Conservation (phyloP, 176 grass and related monocot species). For the Oryza nivara region DNA sequence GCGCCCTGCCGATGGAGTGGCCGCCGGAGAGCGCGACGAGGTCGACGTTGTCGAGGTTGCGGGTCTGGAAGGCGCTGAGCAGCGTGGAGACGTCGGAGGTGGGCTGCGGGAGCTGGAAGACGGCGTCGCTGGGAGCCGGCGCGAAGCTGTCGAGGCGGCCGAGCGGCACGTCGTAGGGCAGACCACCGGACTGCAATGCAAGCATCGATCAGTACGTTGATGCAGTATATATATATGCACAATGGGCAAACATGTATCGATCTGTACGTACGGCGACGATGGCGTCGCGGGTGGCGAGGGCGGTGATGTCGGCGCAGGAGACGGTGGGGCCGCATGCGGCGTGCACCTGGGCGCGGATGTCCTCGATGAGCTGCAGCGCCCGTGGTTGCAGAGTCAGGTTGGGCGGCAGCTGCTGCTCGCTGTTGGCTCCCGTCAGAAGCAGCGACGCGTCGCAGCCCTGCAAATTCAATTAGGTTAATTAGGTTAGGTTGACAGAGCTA, state of each 20-base stretch:
- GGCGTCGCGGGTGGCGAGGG: constrained; percentile 40
- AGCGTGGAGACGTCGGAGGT: not conserved
- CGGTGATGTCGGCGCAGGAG: constrained; percentile 52
- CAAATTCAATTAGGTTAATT: not conserved
- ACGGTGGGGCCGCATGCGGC: constrained; percentile 35
- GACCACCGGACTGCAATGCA: constrained; percentile 29
- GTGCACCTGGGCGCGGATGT: constrained; percentile 45
- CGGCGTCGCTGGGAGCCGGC: not conserved
- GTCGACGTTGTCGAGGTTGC: not conserved
- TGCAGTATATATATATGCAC: too few species aligned
- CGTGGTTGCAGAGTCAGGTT: constrained; percentile 43
- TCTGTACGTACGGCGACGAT: not conserved
- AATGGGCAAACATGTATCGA: too few species aligned
- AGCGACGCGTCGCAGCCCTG: constrained; percentile 66
- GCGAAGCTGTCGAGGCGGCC: constrained; percentile 38
- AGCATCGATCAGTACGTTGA: not conserved
- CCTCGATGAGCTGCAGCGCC: constrained; percentile 46
- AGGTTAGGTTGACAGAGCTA: too few species aligned
- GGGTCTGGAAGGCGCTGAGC: constrained; percentile 2
- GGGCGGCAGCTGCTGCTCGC: constrained; percentile 14
- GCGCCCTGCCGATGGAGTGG: constrained; percentile 42
- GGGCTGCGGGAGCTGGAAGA: constrained; percentile 30
- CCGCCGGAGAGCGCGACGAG: constrained; percentile 47
- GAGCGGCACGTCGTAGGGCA: constrained; percentile 11
- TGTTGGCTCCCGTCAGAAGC: constrained; percentile 20